Conservation (phyloP, 148 eudicot genomes). For the Amaranthus cruentus region DNA sequence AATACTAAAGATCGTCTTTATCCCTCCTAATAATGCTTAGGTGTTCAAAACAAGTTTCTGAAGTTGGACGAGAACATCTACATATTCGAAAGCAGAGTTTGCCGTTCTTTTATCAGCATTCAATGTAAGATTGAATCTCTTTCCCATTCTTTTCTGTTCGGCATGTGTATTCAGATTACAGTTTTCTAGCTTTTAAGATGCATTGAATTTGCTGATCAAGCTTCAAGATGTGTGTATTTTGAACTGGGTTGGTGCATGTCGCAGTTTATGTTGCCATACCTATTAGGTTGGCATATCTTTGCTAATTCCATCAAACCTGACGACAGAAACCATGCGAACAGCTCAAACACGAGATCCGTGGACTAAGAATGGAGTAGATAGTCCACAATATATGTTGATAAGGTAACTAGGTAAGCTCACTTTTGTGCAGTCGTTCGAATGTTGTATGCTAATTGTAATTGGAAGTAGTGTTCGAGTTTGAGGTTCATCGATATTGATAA, state of each 20-base stretch:
- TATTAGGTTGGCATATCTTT: constrained; percentile 81
- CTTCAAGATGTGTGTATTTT: background rate
- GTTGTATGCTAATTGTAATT: no score
- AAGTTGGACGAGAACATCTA: constrained; percentile 82
- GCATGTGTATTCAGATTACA: background rate
- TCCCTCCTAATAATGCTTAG: constrained; percentile 36
- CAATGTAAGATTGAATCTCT: constrained; percentile 46
- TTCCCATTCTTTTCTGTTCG: background rate
- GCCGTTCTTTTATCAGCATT: constrained; percentile 71
- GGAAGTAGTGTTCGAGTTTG: background rate
- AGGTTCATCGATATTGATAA: background rate
- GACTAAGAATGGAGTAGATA: constrained; percentile 91
- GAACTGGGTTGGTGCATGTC: constrained; percentile 14
- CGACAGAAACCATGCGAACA: constrained; percentile 41
- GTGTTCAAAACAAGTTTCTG: constrained; percentile 80
- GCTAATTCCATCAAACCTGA: constrained; percentile 58
- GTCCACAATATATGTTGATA: background rate
- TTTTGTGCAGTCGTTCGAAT: background rate
- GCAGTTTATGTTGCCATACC: constrained; percentile 86
- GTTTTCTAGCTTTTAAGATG: background rate
- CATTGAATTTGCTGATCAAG: background rate
- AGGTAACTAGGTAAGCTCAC: background rate
- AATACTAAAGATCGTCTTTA: constrained; percentile 3
- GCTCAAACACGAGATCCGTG: constrained; percentile 36
- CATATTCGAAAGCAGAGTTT: constrained; percentile 76